These are phyloP conservation scores for Chaetomidium leptoderma DNA, from an alignment of 495 filamentous ascomycete genomes.

Conservation along the genomic window DNA sequence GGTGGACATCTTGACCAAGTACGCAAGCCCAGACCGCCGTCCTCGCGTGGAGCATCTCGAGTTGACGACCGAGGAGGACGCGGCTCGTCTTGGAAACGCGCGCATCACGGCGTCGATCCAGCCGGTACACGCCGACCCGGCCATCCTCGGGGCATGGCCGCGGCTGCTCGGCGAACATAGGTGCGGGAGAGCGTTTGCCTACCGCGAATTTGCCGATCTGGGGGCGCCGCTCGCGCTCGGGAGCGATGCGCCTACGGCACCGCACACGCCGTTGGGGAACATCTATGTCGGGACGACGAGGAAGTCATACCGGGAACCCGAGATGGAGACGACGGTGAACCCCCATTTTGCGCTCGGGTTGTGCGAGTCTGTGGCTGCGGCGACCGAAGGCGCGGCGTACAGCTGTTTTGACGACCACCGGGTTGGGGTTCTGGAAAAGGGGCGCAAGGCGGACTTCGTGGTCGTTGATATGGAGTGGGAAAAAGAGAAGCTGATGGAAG, in stretches of 20 bases:
- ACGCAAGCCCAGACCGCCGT: constrained; percentile 42
- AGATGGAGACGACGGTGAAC: constrained; percentile 48
- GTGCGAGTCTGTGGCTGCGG: constrained; percentile 50
- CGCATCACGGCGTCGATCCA: constrained; percentile 62
- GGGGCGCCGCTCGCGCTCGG: constrained; percentile 55
- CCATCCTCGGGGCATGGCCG: constrained; percentile 58
- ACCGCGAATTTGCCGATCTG: constrained; percentile 53
- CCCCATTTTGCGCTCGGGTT: constrained; percentile 49
- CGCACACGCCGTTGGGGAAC: constrained; percentile 52
- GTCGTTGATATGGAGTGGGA: constrained; percentile 57
- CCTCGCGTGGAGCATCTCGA: constrained; percentile 63
- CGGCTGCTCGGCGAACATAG: constrained; percentile 50
- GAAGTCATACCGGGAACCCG: constrained; percentile 49
- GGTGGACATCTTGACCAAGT: constrained; percentile 50
- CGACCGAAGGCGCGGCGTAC: constrained; percentile 55
- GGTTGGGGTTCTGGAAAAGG: constrained; percentile 46
- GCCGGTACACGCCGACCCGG: constrained; percentile 60
- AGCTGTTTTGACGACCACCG: constrained; percentile 54
- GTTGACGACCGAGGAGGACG: constrained; percentile 51
- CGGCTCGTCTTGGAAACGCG: constrained; percentile 47
- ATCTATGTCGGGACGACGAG: constrained; percentile 59
- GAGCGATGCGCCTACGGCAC: constrained; percentile 58
- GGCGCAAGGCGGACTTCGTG: constrained; percentile 54
- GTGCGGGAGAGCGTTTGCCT: constrained; percentile 55
- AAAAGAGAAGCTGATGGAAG: constrained; percentile 48